Conservation (phyloP, 2,329 filamentous ascomycete genomes). For the Colletotrichum limetticola region DNA sequence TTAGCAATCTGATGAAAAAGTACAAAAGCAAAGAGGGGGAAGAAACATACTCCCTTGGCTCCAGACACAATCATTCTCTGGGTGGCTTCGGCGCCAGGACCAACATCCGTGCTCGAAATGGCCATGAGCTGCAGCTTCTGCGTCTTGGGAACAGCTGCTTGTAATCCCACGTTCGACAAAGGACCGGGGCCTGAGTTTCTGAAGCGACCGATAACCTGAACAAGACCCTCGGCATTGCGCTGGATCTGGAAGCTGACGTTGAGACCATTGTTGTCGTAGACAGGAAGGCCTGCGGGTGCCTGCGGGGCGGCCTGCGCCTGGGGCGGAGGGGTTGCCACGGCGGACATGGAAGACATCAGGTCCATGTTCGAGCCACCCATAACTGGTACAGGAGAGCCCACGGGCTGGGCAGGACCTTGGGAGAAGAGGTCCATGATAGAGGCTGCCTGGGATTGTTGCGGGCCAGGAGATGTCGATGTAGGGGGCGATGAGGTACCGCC, state of each 20-base stretch:
- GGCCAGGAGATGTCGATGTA: constrained; percentile 57
- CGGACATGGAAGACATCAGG: constrained; percentile 58
- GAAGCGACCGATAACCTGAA: constrained; percentile 88
- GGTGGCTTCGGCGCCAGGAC: constrained; percentile 82
- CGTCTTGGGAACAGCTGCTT: constrained; percentile 95
- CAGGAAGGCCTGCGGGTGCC: constrained; percentile 69
- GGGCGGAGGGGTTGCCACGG: constrained; percentile 50
- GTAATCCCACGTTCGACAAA: constrained; percentile 82
- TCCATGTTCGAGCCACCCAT: constrained; percentile 52
- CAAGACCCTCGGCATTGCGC: constrained; percentile 79
- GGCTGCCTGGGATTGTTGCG: constrained; percentile 67
- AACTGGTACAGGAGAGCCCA: constrained; percentile 48
- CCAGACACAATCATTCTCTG: constrained; percentile 91
- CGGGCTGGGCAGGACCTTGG: constrained; percentile 40
- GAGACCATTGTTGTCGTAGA: constrained; percentile 89
- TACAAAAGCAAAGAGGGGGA: constrained; percentile 36
- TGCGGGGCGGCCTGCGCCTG: constrained; percentile 49
- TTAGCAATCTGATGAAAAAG: constrained; percentile 28
- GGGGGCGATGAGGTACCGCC: constrained; percentile 72
- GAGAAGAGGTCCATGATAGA: constrained; percentile 93
- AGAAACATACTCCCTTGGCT: constrained; percentile 83
- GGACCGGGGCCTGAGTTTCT: constrained; percentile 76
- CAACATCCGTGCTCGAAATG: constrained; percentile 84
- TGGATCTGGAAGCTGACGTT: constrained; percentile 85
- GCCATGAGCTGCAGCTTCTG: constrained; percentile 93